Evolutionary conservation across 495 filamentous ascomycete species (phyloP), one percentile per base, ranked within the genome.

Genomic region (Aspergillus bertholletiae): DNA sequence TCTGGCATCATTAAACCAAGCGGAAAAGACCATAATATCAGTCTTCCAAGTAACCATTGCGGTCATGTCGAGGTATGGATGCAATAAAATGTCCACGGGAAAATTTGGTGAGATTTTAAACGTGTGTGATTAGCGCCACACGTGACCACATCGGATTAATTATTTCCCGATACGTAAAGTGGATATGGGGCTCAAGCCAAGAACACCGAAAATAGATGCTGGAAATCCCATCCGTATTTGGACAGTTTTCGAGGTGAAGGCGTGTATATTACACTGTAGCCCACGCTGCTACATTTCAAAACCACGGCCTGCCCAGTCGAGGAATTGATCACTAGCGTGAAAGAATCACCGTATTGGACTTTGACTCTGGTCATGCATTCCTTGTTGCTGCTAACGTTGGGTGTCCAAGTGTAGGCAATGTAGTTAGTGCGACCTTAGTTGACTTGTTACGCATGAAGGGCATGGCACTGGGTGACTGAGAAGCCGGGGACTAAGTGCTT

Each of bases 81-180:
- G 46, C 28, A 49, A 37, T 13, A 41, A 24, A 26, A 35, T 21
- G 8, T 37, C n/a, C 22, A 17, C 40, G n/a, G 39, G 48, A 56
- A 51, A 54, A 51, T 39, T 54, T 41, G 48, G 50, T 26, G 49
- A 13, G 28, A 48, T 39, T 61, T 65, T 58, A 65, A 56, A 40
- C 37, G 21, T 32, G 51, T 22, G 47, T 15, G n/a, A 40, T 51
- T 66, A 60, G 57, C 52, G 59, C 39, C 40, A 1, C 63, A 62
- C 56, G 59, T 62, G 63, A 60, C 28, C n/a, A 21, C 8, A 18
- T 13, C 50, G 62, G 58, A 51, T 20, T 26, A 57, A 51, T 12
- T 9, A 51, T 51, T 30, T 39, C 54, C 61, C 58, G 54, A 2
- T 41, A 24, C 12, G 13, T 22, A 22, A 21, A 24, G 23, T 48